Conservation (phyloP, 2,329 filamentous ascomycete species). For the Rhynchosporium secalis region DNA sequence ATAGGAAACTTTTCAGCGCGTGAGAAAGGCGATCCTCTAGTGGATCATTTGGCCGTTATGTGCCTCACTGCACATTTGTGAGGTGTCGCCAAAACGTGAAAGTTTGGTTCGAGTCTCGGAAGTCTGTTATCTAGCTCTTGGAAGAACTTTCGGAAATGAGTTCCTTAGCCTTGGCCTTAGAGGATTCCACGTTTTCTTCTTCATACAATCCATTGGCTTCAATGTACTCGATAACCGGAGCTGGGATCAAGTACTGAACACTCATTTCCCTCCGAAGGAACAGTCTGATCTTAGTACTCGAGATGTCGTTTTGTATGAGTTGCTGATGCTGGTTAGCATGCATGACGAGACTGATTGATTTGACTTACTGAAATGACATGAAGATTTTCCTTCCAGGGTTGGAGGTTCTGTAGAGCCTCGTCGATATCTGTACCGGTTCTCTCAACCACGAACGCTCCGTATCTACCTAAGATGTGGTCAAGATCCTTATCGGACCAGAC, state of each 20-base stretch:
- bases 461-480: slow-evolving; percentile 82
- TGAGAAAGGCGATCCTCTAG: background rate
- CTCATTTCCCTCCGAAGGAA: slow-evolving; percentile 80
- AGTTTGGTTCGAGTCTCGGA: slow-evolving; percentile 5
- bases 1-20: no score
- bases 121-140: slow-evolving; percentile 19
- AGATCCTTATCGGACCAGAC: slow-evolving; percentile 86
- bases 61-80: background rate
- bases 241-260: slow-evolving; percentile 74
- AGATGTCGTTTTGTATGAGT: slow-evolving; percentile 77
- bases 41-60: background rate
- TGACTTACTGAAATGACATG: slow-evolving; percentile 22
- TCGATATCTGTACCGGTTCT: slow-evolving; percentile 86
- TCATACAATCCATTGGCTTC: slow-evolving; percentile 65
- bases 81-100: background rate
- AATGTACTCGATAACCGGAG: slow-evolving; percentile 74
- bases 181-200: slow-evolving; percentile 43
- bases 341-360: background rate
- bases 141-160: slow-evolving; percentile 22
- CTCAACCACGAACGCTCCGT: slow-evolving; percentile 84
- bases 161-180: slow-evolving; percentile 29
- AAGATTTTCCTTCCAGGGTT: slow-evolving; percentile 78
- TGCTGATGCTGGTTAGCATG: slow-evolving; percentile 3
- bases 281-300: slow-evolving; percentile 77
- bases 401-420: slow-evolving; percentile 78